phyloP scores from a whole-genome alignment of 768 basidiomycete species.

The Lentinula boryana region DNA sequence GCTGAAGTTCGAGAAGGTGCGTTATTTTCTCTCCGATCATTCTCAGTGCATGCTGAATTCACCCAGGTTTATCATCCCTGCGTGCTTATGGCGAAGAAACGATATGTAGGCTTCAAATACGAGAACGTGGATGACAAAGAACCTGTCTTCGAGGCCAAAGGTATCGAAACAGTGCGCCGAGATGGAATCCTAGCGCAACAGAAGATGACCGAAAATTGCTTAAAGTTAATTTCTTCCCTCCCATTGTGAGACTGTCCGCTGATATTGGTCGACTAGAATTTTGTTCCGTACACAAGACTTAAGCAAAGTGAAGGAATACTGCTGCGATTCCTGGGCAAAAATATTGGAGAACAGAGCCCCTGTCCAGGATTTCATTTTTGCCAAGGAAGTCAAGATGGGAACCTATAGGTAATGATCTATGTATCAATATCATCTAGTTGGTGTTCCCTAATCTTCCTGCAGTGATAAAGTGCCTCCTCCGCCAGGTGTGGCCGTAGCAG shows the following conservation, averaged over 20 bases:
- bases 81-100: constrained; percentile 95
- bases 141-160: constrained; percentile 91
- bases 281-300: constrained; percentile 89
- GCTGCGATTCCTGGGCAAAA: constrained; percentile 77
- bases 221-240: constrained; percentile 54
- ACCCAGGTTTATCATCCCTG: constrained; percentile 90
- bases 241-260: neutral
- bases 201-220: constrained; percentile 86
- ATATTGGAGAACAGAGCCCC: constrained; percentile 76
- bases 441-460: neutral
- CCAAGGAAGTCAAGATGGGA: constrained; percentile 91
- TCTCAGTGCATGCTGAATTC: neutral
- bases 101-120: constrained; percentile 96
- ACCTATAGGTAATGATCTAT: constrained; percentile 68
- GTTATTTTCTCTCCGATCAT: constrained; percentile 5
- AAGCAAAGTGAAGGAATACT: constrained; percentile 85
- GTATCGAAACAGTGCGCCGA: constrained; percentile 92
- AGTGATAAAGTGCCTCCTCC: constrained; percentile 85
- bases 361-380: constrained; percentile 91
- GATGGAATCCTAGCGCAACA: constrained; percentile 88
- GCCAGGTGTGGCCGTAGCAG: constrained; percentile 88
- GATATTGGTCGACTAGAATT: constrained; percentile 43
- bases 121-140: constrained; percentile 75
- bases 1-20: constrained; percentile 96
- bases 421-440: neutral